These are phyloP conservation scores for Boletales sp. DNA, from an alignment of 768 basidiomycete genomes.

Conservation along the genomic window DNA sequence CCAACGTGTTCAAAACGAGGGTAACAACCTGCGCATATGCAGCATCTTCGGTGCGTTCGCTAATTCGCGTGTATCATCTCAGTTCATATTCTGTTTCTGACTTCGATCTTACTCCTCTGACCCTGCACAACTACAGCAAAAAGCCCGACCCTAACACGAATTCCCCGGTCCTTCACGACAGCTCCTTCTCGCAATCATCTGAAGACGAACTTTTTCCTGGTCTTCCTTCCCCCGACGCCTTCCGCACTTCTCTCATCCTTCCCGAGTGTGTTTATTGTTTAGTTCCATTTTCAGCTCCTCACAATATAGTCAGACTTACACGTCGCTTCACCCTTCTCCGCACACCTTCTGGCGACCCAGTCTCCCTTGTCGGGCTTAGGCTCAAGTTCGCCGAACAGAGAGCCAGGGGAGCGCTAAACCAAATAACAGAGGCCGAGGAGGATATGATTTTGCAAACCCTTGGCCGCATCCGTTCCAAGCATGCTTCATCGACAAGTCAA, in stretches of 20 bases:
- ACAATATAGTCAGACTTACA: slow-evolving; percentile 52
- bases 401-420: slow-evolving; percentile 60
- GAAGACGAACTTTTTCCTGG: slow-evolving; percentile 45
- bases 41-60: slow-evolving; percentile 75
- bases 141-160: slow-evolving; percentile 65
- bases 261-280: slow-evolving; percentile 61
- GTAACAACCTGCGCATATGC: slow-evolving; percentile 45
- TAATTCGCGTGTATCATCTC: slow-evolving; percentile 26
- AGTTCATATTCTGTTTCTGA: slow-evolving; percentile 19
- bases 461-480: slow-evolving; percentile 45
- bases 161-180: slow-evolving; percentile 36
- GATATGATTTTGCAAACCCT: slow-evolving; percentile 80
- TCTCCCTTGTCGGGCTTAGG: slow-evolving; percentile 62
- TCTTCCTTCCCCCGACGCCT: slow-evolving; percentile 69
- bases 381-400: slow-evolving; percentile 73
- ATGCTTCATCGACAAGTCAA: slow-evolving; percentile 18
- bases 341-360: slow-evolving; percentile 59
- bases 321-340: slow-evolving; percentile 81
- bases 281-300: slow-evolving; percentile 6
- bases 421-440: slow-evolving; percentile 79
- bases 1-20: slow-evolving; percentile 75
- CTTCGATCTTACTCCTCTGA: slow-evolving; percentile 21
- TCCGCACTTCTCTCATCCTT: slow-evolving; percentile 82
- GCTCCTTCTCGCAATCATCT: slow-evolving; percentile 28
- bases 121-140: slow-evolving; percentile 51